These are phyloP conservation scores for Jackrogersella minutella DNA, from an alignment of 495 filamentous ascomycete genomes.

Conservation along the genomic window DNA sequence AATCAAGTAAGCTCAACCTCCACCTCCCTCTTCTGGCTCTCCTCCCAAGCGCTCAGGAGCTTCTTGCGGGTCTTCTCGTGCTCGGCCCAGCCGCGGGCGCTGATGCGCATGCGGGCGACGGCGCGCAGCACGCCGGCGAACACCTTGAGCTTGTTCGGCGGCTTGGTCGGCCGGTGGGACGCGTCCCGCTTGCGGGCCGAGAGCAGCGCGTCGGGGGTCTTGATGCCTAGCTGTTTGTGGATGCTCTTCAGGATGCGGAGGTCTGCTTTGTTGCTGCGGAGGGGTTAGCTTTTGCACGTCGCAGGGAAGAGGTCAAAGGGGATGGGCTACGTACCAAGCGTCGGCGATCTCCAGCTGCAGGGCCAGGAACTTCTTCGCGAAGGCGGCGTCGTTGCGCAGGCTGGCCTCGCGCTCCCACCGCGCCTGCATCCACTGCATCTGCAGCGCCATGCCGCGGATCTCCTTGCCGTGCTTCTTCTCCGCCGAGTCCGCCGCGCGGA, in stretches of 20 bases:
- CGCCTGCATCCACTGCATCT: constrained; percentile 88
- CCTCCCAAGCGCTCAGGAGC: constrained; percentile 50
- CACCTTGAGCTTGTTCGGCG: constrained; percentile 40
- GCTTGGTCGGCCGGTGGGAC: background rate
- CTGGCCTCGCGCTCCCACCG: constrained; percentile 78
- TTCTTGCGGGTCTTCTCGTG: constrained; percentile 49
- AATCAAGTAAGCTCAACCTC: constrained; percentile 42
- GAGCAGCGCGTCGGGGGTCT: constrained; percentile 38
- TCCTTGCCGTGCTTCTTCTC: constrained; percentile 78
- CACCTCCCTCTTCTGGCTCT: constrained; percentile 47
- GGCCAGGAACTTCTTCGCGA: constrained; percentile 77
- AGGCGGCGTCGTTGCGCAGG: constrained; percentile 78
- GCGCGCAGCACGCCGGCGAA: constrained; percentile 50
- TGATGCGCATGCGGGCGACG: constrained; percentile 52
- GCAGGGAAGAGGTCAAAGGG: constrained; percentile 13
- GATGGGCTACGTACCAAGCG: constrained; percentile 76
- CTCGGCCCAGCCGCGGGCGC: constrained; percentile 50
- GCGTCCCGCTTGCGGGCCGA: constrained; percentile 27
- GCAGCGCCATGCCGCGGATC: constrained; percentile 81
- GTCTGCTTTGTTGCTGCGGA: constrained; percentile 85
- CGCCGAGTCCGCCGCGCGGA: constrained; percentile 59
- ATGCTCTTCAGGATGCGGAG: constrained; percentile 83
- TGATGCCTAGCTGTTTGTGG: constrained; percentile 54
- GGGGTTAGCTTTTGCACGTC: constrained; percentile 17
- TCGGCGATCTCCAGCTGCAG: constrained; percentile 83